These are phyloP conservation scores for Fusarium sp. DNA, from an alignment of 2,329 filamentous ascomycete species.

Conservation along the genomic window DNA sequence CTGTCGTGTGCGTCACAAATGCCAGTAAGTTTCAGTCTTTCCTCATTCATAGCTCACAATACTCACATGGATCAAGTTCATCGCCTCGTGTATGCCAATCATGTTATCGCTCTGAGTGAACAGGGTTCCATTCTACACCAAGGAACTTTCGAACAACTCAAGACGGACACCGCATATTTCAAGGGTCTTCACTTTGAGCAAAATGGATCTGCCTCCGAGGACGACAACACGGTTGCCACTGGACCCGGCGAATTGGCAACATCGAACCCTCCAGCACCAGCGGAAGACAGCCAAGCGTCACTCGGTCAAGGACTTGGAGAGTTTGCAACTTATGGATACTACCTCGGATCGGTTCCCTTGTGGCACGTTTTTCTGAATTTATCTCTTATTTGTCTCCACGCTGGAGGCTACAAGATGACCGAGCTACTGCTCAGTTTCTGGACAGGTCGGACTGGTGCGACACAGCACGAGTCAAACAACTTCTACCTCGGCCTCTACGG, in stretches of 20 bases:
- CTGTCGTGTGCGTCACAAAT: constrained; percentile 17
- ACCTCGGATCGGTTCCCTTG: constrained; percentile 13
- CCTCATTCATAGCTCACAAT: no score
- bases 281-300: background rate
- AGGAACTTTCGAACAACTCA: constrained; percentile 22
- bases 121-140: constrained; percentile 16
- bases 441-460: constrained; percentile 15
- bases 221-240: background rate
- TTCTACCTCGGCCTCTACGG: constrained; percentile 30
- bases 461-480: constrained; percentile 13
- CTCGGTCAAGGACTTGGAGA: constrained; percentile 3
- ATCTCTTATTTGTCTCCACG: constrained; percentile 5
- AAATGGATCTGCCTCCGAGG: background rate
- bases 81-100: constrained; percentile 6
- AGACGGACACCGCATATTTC: constrained; percentile 15
- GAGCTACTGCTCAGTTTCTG: constrained; percentile 29
- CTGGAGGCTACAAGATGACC: constrained; percentile 26
- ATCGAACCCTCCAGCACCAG: constrained; percentile 4
- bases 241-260: background rate
- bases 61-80: background rate
- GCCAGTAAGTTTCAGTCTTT: background rate
- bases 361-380: constrained; percentile 7
- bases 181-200: constrained; percentile 10
- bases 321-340: constrained; percentile 17
- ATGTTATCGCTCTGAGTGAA: constrained; percentile 14